Base-by-base conservation (phyloP, 192 early-diverging fungal genomes). In the Spinellus fusiger region DNA sequence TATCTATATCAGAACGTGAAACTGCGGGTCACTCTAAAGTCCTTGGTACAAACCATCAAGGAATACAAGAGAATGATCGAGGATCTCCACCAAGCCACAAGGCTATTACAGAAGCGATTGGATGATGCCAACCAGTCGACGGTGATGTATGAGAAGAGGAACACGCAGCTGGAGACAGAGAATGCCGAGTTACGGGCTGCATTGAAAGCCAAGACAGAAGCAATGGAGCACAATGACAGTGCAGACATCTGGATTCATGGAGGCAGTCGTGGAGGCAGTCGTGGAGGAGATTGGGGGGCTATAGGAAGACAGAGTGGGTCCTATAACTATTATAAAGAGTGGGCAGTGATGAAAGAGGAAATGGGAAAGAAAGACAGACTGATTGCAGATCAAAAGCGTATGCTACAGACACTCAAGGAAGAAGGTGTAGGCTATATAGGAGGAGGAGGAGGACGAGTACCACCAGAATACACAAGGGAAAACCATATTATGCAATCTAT, bases 21-120 rank as follows among this genome's bases (percentile, higher is more conserved):
- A 8, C 56, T 81, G 25, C 77, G 80, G 58, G 60, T 77, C 29
- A 74, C 76, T 44, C 56, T 78, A 47, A 77, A 80, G 49, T 68
- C 64, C 5, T 50, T 80, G n/a, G 63, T 59, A 16, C 64, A 65
- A 33, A 73, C 79, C 48, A 46, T 80, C 6, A 78, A 77, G 54
- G 63, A 74, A 50, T 77, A 75, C 54, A 80, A 80, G 31, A 68
- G 66, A 22, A 70, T 77, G 35, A 55, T 80, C 16, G 13, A 56
- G 22, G 81, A 83, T 9, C 61, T 74, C 0, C 65, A 76, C 47
- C 62, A 58, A n/a, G 80, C 71, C 25, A 78, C 79, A 37, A 67
- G 75, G 28, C 68, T 70, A 1, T 48, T 82, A 15, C 73, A 76
- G 54, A 49, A 57, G 5, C 71, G 76, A 49, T 74, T 66, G 6